These are phyloP conservation scores for Sugiyamaella neomexicana DNA, from an alignment of 1,139 yeast genomes.

Conservation along the genomic window DNA sequence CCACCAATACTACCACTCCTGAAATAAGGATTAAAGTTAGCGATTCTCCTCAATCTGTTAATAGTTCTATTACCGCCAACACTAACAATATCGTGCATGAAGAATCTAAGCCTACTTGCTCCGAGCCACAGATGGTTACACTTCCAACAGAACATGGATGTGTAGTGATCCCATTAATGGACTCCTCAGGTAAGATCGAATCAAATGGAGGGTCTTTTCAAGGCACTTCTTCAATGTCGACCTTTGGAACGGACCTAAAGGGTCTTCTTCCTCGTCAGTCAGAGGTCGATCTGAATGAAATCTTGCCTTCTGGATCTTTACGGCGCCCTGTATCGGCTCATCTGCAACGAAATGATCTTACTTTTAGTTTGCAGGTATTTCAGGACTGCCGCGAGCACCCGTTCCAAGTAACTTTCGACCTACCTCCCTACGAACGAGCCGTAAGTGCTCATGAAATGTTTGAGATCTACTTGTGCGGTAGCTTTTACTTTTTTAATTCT, in stretches of 20 bases:
- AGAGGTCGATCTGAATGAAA: constrained; percentile 21
- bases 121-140: constrained; percentile 4
- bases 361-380: constrained; percentile 5
- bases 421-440: constrained; percentile 79
- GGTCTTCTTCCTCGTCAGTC: constrained; percentile 27
- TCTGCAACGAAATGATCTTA: constrained; percentile 11
- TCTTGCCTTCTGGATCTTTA: constrained; percentile 10
- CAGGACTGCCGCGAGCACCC: constrained; percentile 19
- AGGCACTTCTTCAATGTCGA: constrained; percentile 27
- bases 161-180: constrained; percentile 17
- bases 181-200: constrained; percentile 11
- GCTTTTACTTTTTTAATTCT: constrained; percentile 83
- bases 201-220: constrained; percentile 17
- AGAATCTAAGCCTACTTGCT: neutral
- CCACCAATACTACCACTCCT: constrained; percentile 1
- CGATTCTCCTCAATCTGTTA: neutral
- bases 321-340: constrained; percentile 9
- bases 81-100: neutral
- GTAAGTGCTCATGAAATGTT: constrained; percentile 73
- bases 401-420: constrained; percentile 33
- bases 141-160: constrained; percentile 15
- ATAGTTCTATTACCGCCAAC: neutral
- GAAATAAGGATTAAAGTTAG: constrained; percentile 1
- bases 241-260: constrained; percentile 28
- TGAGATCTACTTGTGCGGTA: constrained; percentile 76